Evolutionary conservation across 2,329 filamentous ascomycete genomes (phyloP), one percentile per base, ranked within the genome.

Genomic region (Aspergillus fijiensis): DNA sequence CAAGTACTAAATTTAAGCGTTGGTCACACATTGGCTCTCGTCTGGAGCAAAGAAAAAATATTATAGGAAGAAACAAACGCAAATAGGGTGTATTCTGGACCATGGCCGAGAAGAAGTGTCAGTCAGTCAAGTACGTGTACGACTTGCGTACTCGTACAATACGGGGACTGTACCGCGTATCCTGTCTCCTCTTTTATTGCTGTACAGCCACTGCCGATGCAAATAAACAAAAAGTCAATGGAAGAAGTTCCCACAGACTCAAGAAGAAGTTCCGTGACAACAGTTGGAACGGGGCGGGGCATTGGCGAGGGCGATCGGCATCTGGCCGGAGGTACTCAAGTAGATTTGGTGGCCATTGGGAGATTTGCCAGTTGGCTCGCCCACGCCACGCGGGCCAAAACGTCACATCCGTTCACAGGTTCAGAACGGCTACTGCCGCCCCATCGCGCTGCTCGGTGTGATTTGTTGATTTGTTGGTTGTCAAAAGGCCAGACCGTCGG

Each of bases 301-400:
- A 55, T 33, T 48, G 16, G 52, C 21, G 11, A 55, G 27, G 14
- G 53, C 29, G 25, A 29, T 21, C 52, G 5, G 52, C 53, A 33
- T 33, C 53, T 55, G 53, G 53, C 53, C 53, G 31, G 33, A 49
- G n/a, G 25, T 19, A 14, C 31, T 12, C 21, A 7, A 5, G 10
- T 23, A 23, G 5, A 35, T 16, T 35, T 29, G 27, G 27, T 29
- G 3, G 27, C 27, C 27, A 5, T 39, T 39, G 52, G 52, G 45
- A 23, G 52, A 29, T 25, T 42, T n/a, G 39, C 52, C 47, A 42
- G 45, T 55, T 55, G 39, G 47, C 33, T 25, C 51, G 19, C 42
- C 53, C 53, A 47, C 53, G 53, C 42, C 39, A 47, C 53, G 53
- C 53, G 53, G 53, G 53, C 53, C 53, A 55, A 55, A 53, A 55